phyloP scores from a whole-genome alignment of 1,139 yeast species.

The Hansenula sp. region DNA sequence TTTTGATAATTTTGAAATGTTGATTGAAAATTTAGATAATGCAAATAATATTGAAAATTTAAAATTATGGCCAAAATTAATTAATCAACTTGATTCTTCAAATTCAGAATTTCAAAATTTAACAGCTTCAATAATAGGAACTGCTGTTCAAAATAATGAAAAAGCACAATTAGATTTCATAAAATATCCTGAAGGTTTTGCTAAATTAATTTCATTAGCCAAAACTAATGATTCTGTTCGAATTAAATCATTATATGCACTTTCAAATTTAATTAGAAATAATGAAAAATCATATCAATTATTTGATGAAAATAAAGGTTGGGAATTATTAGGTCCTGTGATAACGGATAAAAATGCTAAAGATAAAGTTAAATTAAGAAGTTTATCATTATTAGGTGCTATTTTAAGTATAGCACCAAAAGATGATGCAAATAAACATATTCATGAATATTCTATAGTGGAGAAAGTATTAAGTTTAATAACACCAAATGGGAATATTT shows the following conservation, averaged over 20 bases:
- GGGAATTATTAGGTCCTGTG: constrained; percentile 40
- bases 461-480: constrained; percentile 35
- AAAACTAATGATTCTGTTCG: constrained; percentile 30
- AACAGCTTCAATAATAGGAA: constrained; percentile 77
- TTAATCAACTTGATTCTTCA: constrained; percentile 43
- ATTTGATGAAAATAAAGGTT: constrained; percentile 61
- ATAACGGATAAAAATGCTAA: constrained; percentile 17
- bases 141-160: constrained; percentile 89
- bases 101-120: constrained; percentile 45
- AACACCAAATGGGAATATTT: constrained; percentile 38
- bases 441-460: constrained; percentile 40
- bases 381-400: constrained; percentile 54
- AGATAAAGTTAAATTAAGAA: constrained; percentile 45
- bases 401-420: constrained; percentile 48
- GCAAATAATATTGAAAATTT: constrained; percentile 88
- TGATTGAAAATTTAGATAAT: constrained; percentile 89
- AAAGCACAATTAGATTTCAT: constrained; percentile 63
- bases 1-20: constrained; percentile 88
- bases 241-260: constrained; percentile 70
- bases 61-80: constrained; percentile 72
- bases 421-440: constrained; percentile 29
- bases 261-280: constrained; percentile 74
- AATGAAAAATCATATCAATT: constrained; percentile 48
- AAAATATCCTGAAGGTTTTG: constrained; percentile 46
- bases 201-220: constrained; percentile 40